Evolutionary conservation across 352 stramenopile species (phyloP), one percentile per base, ranked within the genome.

Genomic region (Phytophthora meadii): DNA sequence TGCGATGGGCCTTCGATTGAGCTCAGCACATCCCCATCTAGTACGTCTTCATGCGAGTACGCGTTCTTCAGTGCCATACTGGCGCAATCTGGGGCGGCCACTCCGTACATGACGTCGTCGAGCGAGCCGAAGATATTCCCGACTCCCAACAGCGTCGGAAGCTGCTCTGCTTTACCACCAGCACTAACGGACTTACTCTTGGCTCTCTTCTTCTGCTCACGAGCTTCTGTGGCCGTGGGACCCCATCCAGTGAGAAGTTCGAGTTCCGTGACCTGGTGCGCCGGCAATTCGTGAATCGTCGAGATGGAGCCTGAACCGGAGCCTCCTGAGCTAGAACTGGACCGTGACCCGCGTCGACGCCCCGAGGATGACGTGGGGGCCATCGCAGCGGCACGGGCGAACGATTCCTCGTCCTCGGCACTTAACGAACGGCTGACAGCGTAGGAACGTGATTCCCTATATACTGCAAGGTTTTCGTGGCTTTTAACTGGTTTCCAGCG

Each of bases 101-200:
- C 54, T 27, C 78, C 74, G 49, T 90, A 82, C 65, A 90, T 80
- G 60, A 90, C 70, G 58, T 90, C 81, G 40, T 90, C 78, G 1
- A 90, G 63, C 0, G 65, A 72, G 17, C 78, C 74, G 3, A 76
- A 17, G 41, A 88, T 74, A 15, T 50, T 68, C 1, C 81, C 81
- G 3, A 88, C 52, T 8, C 71, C 75, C n/a, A 90, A 56, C 30
- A 90, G 47, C 9, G 65, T 51, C 8, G 76, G 67, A 6, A 77
- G 42, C 28, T 65, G 47, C 40, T 79, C 54, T 32, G 45, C 27
- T 36, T 50, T 42, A 10, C 27, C 30, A 12, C 8, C 50, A 8
- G 1, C 52, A 37, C 36, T 58, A 19, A 37, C 28, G 2, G 53
- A 73, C 25, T 41, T 58, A 30, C 34, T 72, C 39, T 75, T 69